phyloP scores from a whole-genome alignment of 148 eudicot genomes.

The Dianthus caryophyllus region DNA sequence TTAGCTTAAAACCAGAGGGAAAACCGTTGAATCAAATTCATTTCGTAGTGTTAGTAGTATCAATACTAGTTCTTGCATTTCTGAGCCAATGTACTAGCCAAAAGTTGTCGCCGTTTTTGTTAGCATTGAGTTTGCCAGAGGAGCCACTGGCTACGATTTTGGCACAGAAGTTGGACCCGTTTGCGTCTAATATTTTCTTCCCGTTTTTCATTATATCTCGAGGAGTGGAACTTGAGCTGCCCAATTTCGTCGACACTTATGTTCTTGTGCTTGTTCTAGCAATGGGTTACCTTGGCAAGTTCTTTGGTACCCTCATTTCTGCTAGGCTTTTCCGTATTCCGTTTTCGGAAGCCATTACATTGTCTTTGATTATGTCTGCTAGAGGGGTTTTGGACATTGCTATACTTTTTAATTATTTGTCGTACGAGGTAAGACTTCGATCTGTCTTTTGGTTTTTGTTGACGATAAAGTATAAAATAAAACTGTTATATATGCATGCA shows the following conservation, averaged over 20 bases:
- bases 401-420: not conserved
- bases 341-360: not conserved
- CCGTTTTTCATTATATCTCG: constrained; percentile 14
- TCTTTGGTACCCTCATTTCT: constrained; percentile 1
- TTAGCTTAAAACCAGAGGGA: constrained; percentile 19
- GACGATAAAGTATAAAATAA: too few species aligned
- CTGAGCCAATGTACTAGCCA: not conserved
- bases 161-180: constrained; percentile 3
- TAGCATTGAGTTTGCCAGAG: constrained; percentile 21
- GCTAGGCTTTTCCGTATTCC: not conserved
- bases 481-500: too few species aligned
- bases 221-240: not conserved
- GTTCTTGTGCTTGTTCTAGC: not conserved
- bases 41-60: constrained; percentile 8
- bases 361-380: constrained; percentile 13
- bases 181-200: constrained; percentile 5
- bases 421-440: not conserved
- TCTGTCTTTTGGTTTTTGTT: too few species aligned
- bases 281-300: constrained; percentile 15
- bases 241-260: not conserved
- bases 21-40: constrained; percentile 13
- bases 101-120: constrained; percentile 1
- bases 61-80: not conserved
- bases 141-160: constrained; percentile 22
- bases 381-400: constrained; percentile 19